phyloP scores from a whole-genome alignment of 2,329 filamentous ascomycete species.

The Samsoniella hepiali region DNA sequence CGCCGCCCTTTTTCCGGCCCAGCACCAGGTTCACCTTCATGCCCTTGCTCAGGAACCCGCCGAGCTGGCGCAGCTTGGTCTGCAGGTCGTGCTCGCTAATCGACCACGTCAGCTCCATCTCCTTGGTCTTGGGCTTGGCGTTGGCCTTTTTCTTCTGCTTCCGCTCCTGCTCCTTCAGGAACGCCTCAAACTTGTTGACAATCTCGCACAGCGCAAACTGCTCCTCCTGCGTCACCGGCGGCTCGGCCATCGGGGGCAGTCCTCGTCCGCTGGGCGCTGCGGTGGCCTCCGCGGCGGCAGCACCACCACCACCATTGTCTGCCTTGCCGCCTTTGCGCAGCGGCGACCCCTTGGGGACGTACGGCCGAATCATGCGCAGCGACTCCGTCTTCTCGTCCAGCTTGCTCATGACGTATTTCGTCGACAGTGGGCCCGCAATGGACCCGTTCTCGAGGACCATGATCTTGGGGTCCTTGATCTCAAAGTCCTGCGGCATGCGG shows the following conservation, averaged over 20 bases:
- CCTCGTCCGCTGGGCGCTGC: not conserved
- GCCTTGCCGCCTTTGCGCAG: slow-evolving; percentile 1
- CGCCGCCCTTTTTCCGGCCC: slow-evolving; percentile 60
- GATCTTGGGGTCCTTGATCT: slow-evolving; percentile 42
- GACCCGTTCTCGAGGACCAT: slow-evolving; percentile 41
- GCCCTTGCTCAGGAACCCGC: slow-evolving; percentile 69
- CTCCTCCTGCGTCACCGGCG: slow-evolving; percentile 20
- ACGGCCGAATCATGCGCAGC: slow-evolving; percentile 42
- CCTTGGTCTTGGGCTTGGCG: slow-evolving; percentile 56
- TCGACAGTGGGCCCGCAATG: slow-evolving; percentile 38
- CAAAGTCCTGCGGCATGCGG: slow-evolving; percentile 41
- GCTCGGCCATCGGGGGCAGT: slow-evolving; percentile 19
- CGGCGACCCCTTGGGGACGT: slow-evolving; percentile 30
- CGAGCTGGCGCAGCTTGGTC: slow-evolving; percentile 66
- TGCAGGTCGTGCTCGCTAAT: slow-evolving; percentile 72
- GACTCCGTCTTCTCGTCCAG: slow-evolving; percentile 34
- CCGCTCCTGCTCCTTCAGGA: slow-evolving; percentile 41
- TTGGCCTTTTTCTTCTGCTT: slow-evolving; percentile 42
- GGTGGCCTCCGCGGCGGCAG: not conserved
- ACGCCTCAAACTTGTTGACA: slow-evolving; percentile 54
- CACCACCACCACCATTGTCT: not conserved
- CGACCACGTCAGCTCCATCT: slow-evolving; percentile 87
- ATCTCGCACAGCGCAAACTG: slow-evolving; percentile 66
- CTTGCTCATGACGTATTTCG: slow-evolving; percentile 39
- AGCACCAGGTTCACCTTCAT: slow-evolving; percentile 71